A percentile compares a stretch with the other conserved stretches of the same genome.
Conservation (phyloP, 2,329 filamentous ascomycete genomes). For the Fusarium humuli region DNA sequence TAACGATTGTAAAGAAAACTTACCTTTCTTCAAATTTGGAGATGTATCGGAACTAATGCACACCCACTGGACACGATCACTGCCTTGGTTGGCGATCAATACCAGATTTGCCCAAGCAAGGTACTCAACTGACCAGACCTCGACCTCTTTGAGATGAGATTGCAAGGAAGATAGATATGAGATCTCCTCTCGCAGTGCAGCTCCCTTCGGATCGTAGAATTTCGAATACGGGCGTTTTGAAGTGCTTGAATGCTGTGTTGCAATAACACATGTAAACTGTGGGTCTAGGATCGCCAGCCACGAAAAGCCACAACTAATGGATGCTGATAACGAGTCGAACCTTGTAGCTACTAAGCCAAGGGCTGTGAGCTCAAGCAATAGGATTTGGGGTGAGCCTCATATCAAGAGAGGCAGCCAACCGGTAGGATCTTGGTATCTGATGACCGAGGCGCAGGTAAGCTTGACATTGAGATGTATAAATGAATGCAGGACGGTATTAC, state of each 20-base stretch:
- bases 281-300: constrained; percentile 26
- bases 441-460: not conserved
- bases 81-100: constrained; percentile 34
- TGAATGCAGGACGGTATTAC: not conserved
- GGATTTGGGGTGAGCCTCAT: constrained; percentile 12
- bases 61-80: constrained; percentile 21
- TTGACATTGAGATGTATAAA: constrained; percentile 4
- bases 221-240: constrained; percentile 36
- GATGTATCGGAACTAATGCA: not conserved
- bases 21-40: not conserved
- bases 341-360: not conserved
- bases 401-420: not conserved
- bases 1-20: not conserved
- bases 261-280: constrained; percentile 31
- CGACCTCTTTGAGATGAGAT: constrained; percentile 9
- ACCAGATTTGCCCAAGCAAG: constrained; percentile 26
- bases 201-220: constrained; percentile 18
- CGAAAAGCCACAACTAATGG: not conserved
- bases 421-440: constrained; percentile 2
- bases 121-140: constrained; percentile 14
- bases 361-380: not conserved
- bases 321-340: constrained; percentile 14
- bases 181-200: constrained; percentile 17
- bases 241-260: constrained; percentile 37
- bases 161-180: constrained; percentile 13